Evolutionary conservation across 2,329 filamentous ascomycete species (phyloP), one percentile per base, ranked within the genome.

Genomic region (Coniochaeta hoffmannii): DNA sequence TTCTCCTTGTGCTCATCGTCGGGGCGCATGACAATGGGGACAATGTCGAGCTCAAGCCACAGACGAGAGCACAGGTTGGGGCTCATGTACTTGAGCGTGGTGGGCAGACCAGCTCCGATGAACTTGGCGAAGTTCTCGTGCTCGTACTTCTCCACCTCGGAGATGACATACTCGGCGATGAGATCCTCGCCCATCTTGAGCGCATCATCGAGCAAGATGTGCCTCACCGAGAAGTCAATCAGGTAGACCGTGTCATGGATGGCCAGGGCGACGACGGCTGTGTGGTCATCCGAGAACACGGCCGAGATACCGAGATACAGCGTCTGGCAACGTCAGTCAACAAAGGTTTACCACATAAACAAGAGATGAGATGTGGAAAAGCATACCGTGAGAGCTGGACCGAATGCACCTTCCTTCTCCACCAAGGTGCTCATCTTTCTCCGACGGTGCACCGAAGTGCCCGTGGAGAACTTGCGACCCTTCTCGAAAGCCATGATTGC

Each of bases 11-110:
- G 64, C 41, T 75, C 71, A 12, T 76, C 69, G 54, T 77, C 75
- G 5, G 76, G 74, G 10, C 71, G 73, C 59, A 90, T 76, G 3
- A 87, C 79, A 38, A 93, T 76, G 1, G 88, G 86, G 2, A 93
- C 81, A 56, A 92, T 83, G 65, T 94, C 89, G 34, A 92, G 73
- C 58, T 90, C 85, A 2, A 82, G 71, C 89, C 89, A 94, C 3
- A 94, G 76, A 32, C 82, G 82, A 0, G 87, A 83, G 61, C 85
- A 87, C 1, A 92, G 76, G 5, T 72, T 72, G 1, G 88, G 87
- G 63, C 82, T 87, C 63, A 82, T 73, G 10, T 80, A 71, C 46
- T 81, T 76, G 54, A 89, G 70, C 4, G 77, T 76, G 10, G 75
- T 71, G 1, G 87, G 85, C 54, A 93, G 73, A n/a, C 88, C 88